Conservation (phyloP, 1,284 basidiomycete genomes). For the Wolfiporia cocos region DNA sequence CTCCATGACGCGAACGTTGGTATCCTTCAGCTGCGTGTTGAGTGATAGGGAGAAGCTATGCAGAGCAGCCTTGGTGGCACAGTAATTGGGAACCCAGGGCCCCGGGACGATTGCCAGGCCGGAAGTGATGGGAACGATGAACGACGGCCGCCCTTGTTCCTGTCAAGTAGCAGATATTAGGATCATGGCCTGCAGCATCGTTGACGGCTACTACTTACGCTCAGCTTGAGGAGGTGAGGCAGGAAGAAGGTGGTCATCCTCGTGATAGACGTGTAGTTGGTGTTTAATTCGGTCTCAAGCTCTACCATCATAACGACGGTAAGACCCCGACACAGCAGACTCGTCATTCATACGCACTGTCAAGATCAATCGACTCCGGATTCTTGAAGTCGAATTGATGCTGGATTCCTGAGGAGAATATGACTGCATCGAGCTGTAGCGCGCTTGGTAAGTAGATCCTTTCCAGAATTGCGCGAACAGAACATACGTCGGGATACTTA, state of each 20-base stretch:
- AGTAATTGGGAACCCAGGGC: constrained; percentile 42
- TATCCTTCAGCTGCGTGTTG: constrained; percentile 39
- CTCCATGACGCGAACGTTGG: constrained; percentile 51
- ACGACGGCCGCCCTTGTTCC: constrained; percentile 38
- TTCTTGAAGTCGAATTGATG: constrained; percentile 43
- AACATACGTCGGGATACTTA: constrained; percentile 44
- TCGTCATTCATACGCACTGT: constrained; percentile 29
- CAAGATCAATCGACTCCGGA: constrained; percentile 39
- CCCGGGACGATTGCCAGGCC: constrained; percentile 42
- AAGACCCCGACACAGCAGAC: not conserved
- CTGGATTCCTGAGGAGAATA: constrained; percentile 50
- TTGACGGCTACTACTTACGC: constrained; percentile 28
- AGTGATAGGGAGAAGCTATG: constrained; percentile 48
- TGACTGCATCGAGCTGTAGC: constrained; percentile 42
- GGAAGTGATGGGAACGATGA: constrained; percentile 49
- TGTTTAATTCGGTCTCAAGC: constrained; percentile 42
- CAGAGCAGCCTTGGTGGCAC: constrained; percentile 58
- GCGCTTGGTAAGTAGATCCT: constrained; percentile 12
- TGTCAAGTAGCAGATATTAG: constrained; percentile 10
- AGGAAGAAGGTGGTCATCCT: constrained; percentile 43
- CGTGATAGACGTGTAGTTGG: constrained; percentile 53
- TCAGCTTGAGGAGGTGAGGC: constrained; percentile 50
- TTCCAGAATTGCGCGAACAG: not conserved
- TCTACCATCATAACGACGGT: constrained; percentile 17
- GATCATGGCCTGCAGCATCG: not conserved